These are phyloP conservation scores for Schoenoplectus triqueter DNA, from an alignment of 202 grass and related monocot genomes.

Conservation along the genomic window DNA sequence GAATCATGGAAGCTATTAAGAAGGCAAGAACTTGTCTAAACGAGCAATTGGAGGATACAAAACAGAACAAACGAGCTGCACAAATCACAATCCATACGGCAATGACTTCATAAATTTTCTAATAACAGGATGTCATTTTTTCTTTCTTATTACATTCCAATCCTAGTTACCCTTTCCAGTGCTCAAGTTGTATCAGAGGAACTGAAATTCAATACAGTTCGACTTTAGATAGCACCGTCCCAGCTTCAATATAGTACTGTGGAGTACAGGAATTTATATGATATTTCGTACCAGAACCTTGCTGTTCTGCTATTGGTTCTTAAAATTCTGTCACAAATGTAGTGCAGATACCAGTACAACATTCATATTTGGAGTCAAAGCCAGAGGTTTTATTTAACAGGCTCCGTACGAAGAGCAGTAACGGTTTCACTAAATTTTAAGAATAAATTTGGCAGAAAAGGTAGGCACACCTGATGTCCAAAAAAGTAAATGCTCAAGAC, in stretches of 20 bases:
- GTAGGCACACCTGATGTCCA: neutral
- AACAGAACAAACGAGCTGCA: neutral
- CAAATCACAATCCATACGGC: neutral
- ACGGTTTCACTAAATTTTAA: neutral
- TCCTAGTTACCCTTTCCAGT: neutral
- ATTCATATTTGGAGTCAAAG: neutral
- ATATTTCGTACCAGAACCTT: neutral
- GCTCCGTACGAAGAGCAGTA: neutral
- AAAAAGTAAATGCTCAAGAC: neutral
- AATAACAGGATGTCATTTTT: neutral
- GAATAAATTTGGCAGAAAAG: neutral
- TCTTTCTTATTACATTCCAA: neutral
- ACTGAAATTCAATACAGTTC: neutral
- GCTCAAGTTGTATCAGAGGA: neutral
- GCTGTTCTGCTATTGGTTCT: neutral
- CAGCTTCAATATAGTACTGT: neutral
- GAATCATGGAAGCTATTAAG: neutral
- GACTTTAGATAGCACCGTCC: neutral
- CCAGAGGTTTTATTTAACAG: neutral
- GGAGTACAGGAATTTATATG: neutral
- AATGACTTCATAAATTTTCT: neutral
- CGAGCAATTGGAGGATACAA: neutral
- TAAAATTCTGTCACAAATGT: neutral
- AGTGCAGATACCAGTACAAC: neutral
- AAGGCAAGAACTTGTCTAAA: neutral